A percentile compares a stretch with the other conserved stretches of the same genome.
Evolutionary conservation across 805 yeast species (phyloP).

Genomic region (Candida xiaguanensis): DNA sequence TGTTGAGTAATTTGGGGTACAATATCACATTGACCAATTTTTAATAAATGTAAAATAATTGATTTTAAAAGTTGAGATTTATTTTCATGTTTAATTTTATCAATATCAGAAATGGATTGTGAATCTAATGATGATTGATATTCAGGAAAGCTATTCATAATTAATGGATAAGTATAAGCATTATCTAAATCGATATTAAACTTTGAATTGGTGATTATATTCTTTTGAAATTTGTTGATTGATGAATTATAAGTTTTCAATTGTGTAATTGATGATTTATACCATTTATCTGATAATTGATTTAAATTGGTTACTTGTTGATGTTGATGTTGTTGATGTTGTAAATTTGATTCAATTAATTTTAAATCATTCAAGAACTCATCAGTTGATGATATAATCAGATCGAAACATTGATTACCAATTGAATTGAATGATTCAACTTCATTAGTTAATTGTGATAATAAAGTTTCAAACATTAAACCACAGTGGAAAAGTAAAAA

Average conservation of each 20-base stretch:
- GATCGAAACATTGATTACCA: slow-evolving; percentile 19
- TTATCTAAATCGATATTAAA: slow-evolving; percentile 34
- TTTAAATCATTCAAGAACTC: slow-evolving; percentile 21
- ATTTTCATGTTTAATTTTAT: slow-evolving; percentile 19
- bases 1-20: slow-evolving; percentile 28
- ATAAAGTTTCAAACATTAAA: slow-evolving; percentile 9
- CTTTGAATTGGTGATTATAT: slow-evolving; percentile 23
- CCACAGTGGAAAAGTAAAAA: background rate
- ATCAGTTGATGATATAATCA: slow-evolving; percentile 20
- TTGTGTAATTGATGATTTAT: slow-evolving; percentile 27
- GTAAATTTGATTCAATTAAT: slow-evolving; percentile 21
- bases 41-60: slow-evolving; percentile 35
- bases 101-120: slow-evolving; percentile 7
- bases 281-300: slow-evolving; percentile 26
- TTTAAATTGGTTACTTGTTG: background rate
- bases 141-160: slow-evolving; percentile 24
- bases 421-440: slow-evolving; percentile 18
- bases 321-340: slow-evolving; percentile 1
- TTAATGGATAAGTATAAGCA: slow-evolving; percentile 38
- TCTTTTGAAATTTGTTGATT: slow-evolving; percentile 31
- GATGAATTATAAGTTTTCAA: slow-evolving; percentile 35
- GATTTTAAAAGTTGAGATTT: slow-evolving; percentile 32
- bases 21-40: slow-evolving; percentile 36
- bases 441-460: slow-evolving; percentile 25
- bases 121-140: background rate